These are phyloP conservation scores for Aspergillus persii DNA, from an alignment of 2,329 filamentous ascomycete genomes.

Conservation along the genomic window DNA sequence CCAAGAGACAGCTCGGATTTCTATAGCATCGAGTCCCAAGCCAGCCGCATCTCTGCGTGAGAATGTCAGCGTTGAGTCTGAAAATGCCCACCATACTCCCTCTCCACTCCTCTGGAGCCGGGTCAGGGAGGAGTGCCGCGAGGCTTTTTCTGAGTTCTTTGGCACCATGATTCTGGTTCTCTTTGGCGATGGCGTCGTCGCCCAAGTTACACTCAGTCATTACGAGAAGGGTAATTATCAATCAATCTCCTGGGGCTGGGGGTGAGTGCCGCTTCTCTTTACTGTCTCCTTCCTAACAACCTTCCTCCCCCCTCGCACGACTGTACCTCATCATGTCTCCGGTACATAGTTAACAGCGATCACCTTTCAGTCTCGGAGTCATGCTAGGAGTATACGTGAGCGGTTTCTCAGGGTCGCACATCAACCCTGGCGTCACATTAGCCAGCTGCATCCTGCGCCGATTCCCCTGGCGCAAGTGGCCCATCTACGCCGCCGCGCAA, in stretches of 20 bases:
- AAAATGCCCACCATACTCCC: slow-evolving; percentile 2
- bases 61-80: slow-evolving; percentile 7
- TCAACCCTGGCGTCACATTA: slow-evolving; percentile 71
- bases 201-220: slow-evolving; percentile 62
- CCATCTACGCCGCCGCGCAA: slow-evolving; percentile 65
- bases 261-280: slow-evolving; percentile 32
- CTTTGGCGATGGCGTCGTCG: slow-evolving; percentile 70
- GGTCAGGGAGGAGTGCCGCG: slow-evolving; percentile 52
- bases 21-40: slow-evolving; percentile 19
- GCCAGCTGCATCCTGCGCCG: slow-evolving; percentile 67
- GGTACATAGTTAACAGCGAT: not conserved
- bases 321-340: not conserved
- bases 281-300: slow-evolving; percentile 7
- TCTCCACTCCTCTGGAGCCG: slow-evolving; percentile 51
- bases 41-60: slow-evolving; percentile 16
- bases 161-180: slow-evolving; percentile 67
- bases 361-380: slow-evolving; percentile 54
- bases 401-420: slow-evolving; percentile 62
- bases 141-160: slow-evolving; percentile 66
- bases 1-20: slow-evolving; percentile 18
- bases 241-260: slow-evolving; percentile 53
- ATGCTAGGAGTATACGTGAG: slow-evolving; percentile 66
- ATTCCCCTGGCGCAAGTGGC: slow-evolving; percentile 68
- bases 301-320: not conserved
- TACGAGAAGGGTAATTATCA: slow-evolving; percentile 49